These are phyloP conservation scores for Paecilomyces niveus DNA, from an alignment of 2,329 filamentous ascomycete genomes.

Conservation along the genomic window DNA sequence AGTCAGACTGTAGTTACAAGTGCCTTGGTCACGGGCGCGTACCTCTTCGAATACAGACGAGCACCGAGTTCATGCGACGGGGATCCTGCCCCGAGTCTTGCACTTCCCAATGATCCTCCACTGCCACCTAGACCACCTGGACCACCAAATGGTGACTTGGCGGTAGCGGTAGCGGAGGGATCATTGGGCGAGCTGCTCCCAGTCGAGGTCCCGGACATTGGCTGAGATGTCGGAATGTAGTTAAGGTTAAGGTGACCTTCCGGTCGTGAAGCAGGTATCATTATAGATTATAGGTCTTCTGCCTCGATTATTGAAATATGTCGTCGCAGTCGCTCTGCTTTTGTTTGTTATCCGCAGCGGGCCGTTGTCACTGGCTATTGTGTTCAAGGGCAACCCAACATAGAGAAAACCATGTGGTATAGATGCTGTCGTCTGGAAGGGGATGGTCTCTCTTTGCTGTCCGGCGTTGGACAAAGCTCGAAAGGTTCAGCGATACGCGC, in stretches of 20 bases:
- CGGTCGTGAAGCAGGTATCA: constrained; percentile 74
- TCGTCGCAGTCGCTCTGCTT: background rate
- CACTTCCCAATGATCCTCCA: constrained; percentile 45
- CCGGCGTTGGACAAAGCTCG: background rate
- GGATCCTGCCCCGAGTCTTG: constrained; percentile 83
- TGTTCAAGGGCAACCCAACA: constrained; percentile 13
- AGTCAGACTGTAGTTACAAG: constrained; percentile 2
- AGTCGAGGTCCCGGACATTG: constrained; percentile 71
- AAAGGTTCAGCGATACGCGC: background rate
- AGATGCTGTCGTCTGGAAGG: constrained; percentile 1
- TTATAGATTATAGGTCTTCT: constrained; percentile 65
- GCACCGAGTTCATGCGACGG: constrained; percentile 86
- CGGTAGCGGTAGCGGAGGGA: constrained; percentile 52
- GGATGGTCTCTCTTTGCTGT: background rate
- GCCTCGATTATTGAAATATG: constrained; percentile 1
- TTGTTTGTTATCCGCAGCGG: background rate
- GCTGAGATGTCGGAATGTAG: constrained; percentile 63
- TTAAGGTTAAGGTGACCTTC: constrained; percentile 78
- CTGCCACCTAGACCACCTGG: constrained; percentile 53
- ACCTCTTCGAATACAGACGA: constrained; percentile 88
- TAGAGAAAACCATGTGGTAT: constrained; percentile 18
- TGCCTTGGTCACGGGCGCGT: constrained; percentile 31
- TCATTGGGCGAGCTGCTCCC: constrained; percentile 76
- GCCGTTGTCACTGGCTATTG: constrained; percentile 6
- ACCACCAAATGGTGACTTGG: constrained; percentile 68